Evolutionary conservation across 176 grass and related monocot genomes (phyloP).

Genomic region (Eleusine coracana): DNA sequence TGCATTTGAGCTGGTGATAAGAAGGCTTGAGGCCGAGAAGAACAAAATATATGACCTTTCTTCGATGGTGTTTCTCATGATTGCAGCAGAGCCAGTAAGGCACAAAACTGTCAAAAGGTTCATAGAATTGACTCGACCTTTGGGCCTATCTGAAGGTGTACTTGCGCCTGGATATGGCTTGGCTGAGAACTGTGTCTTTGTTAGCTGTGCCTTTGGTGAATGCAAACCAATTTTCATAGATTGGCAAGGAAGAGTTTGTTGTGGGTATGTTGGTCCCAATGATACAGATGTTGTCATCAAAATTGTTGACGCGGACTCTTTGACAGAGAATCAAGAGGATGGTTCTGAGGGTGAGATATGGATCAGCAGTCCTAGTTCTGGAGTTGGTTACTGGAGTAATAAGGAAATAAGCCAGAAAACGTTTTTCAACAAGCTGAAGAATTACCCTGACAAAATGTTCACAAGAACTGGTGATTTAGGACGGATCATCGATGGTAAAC

Average conservation of each 20-base stretch:
- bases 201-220: conserved; percentile 76
- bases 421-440: conserved; percentile 65
- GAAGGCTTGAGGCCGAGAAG: conserved; percentile 60
- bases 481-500: conserved; percentile 58
- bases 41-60: conserved; percentile 62
- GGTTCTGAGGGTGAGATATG: conserved; percentile 82
- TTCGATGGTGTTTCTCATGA: conserved; percentile 75
- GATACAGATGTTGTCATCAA: conserved; percentile 54
- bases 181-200: conserved; percentile 76
- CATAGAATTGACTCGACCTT: conserved; percentile 59
- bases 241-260: conserved; percentile 75
- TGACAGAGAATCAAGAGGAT: conserved; percentile 50
- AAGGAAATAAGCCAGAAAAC: conserved; percentile 70
- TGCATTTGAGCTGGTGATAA: conserved; percentile 69
- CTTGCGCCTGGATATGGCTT: conserved; percentile 76
- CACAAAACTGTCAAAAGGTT: conserved; percentile 76
- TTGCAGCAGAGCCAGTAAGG: conserved; percentile 79
- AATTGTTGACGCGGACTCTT: conserved; percentile 66
- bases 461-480: conserved; percentile 81
- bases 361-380: conserved; percentile 79
- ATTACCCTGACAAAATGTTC: conserved; percentile 54
- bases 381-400: conserved; percentile 66
- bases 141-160: conserved; percentile 67
- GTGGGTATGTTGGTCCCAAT: conserved; percentile 60
- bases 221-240: conserved; percentile 67